Conservation (phyloP, 148 eudicot species). For the Diospyros lotus region DNA sequence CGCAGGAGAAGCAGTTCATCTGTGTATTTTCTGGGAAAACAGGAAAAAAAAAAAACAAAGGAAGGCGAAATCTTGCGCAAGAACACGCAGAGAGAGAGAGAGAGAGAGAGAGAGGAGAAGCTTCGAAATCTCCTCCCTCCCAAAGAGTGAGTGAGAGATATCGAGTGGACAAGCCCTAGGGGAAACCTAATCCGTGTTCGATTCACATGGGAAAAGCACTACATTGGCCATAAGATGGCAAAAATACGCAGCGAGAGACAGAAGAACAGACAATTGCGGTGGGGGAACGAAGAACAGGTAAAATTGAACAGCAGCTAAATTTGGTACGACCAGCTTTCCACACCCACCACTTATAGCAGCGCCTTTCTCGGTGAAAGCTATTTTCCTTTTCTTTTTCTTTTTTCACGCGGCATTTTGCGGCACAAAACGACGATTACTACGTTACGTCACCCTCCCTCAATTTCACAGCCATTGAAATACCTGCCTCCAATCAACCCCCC, state of each 20-base stretch:
- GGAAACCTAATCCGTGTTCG: too few species aligned
- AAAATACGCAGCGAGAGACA: not conserved
- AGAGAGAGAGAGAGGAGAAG: not conserved
- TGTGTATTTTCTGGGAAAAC: not conserved
- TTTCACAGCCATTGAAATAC: too few species aligned
- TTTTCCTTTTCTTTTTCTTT: not conserved
- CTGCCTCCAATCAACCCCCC: too few species aligned
- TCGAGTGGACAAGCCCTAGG: conserved; percentile 3
- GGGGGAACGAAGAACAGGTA: too few species aligned
- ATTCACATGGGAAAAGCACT: not conserved
- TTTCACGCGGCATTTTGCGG: not conserved
- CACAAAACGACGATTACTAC: too few species aligned
- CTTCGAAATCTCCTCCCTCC: not conserved
- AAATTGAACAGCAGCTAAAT: too few species aligned
- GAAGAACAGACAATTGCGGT: too few species aligned
- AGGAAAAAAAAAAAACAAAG: not conserved
- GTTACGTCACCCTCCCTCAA: too few species aligned
- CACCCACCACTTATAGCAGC: conserved; percentile 5
- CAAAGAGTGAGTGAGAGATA: not conserved
- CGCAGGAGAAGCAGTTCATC: conserved; percentile 73
- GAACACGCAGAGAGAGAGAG: not conserved
- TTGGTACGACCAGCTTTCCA: too few species aligned
- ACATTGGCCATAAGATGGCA: not conserved
- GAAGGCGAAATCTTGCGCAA: too few species aligned
- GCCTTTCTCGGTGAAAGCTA: not conserved